A percentile compares a stretch with the other conserved stretches of the same genome.
phyloP scores from a whole-genome alignment of 2,329 filamentous ascomycete species.

The Capronia americana region DNA sequence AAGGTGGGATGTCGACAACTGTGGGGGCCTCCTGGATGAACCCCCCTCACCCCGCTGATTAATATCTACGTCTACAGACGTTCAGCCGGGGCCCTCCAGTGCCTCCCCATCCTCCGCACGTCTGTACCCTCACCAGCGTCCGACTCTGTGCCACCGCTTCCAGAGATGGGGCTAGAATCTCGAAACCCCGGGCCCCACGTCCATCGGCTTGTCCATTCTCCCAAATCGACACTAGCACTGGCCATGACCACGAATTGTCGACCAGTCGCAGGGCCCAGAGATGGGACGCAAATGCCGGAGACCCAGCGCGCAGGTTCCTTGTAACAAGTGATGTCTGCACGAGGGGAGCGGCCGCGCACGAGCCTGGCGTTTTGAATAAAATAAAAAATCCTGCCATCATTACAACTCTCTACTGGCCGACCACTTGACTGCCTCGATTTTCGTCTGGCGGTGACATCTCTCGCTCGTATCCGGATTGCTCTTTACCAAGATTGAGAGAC shows the following conservation, averaged over 20 bases:
- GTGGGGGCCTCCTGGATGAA: no score
- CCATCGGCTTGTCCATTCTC: conserved; percentile 18
- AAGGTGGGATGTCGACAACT: not conserved
- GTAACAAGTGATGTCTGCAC: not conserved
- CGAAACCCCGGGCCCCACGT: conserved; percentile 14
- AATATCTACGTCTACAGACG: not conserved
- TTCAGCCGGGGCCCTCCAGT: no score
- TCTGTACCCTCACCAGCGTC: not conserved
- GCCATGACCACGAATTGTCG: not conserved
- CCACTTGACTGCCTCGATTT: not conserved
- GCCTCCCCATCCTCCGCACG: not conserved
- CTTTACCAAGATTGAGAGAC: not conserved
- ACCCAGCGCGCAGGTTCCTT: not conserved
- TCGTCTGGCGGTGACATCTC: no score
- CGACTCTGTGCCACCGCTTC: not conserved
- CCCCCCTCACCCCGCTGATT: not conserved
- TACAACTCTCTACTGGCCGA: not conserved
- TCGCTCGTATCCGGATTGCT: no score
- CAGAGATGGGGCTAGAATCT: conserved; percentile 13
- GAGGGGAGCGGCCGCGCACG: not conserved
- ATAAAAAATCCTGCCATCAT: not conserved
- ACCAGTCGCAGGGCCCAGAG: conserved; percentile 2
- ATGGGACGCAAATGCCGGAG: conserved; percentile 21
- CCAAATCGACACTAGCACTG: conserved; percentile 15
- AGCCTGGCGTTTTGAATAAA: not conserved